Evolutionary conservation across 1,284 basidiomycete genomes (phyloP).

Genomic region (Boletus mariae): DNA sequence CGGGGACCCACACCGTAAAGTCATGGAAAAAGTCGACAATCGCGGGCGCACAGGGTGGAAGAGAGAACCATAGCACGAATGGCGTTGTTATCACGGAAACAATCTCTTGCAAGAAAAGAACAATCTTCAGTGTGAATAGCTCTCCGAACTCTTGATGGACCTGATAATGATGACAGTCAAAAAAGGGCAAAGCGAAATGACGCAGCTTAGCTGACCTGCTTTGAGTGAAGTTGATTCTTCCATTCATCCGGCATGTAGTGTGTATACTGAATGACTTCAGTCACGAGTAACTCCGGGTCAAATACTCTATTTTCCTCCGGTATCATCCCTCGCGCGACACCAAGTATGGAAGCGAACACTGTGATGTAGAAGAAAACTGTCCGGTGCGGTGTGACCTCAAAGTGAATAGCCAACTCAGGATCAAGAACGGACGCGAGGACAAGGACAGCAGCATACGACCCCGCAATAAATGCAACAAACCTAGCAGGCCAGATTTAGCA

Average conservation of each 20-base stretch:
- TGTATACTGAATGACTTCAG: conserved; percentile 87
- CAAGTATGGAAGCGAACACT: conserved; percentile 84
- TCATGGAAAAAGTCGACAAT: conserved; percentile 96
- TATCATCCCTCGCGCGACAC: conserved; percentile 91
- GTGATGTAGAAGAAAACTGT: conserved; percentile 93
- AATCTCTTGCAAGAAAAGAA: conserved; percentile 85
- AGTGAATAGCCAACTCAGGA: conserved; percentile 87
- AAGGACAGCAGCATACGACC: conserved; percentile 94
- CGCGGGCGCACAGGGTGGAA: conserved; percentile 83
- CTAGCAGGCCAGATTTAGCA: conserved; percentile 12
- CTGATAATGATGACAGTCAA: conserved; percentile 36
- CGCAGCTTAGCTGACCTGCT: conserved; percentile 52
- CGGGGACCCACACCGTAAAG: conserved; percentile 95
- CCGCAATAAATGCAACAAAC: conserved; percentile 93
- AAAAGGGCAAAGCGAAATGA: neutral
- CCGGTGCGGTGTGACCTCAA: conserved; percentile 91
- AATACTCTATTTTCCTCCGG: conserved; percentile 92
- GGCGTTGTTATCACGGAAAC: conserved; percentile 91
- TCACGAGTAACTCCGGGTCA: conserved; percentile 90
- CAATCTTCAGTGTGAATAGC: conserved; percentile 85
- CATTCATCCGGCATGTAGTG: conserved; percentile 95
- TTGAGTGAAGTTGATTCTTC: conserved; percentile 87
- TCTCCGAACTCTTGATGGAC: conserved; percentile 87
- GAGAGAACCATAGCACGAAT: conserved; percentile 88
- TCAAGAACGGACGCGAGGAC: conserved; percentile 89